A percentile compares a stretch with the other conserved stretches of the same genome.
Evolutionary conservation across 2,329 filamentous ascomycete species (phyloP).

Genomic region (Monilinia fructigena): DNA sequence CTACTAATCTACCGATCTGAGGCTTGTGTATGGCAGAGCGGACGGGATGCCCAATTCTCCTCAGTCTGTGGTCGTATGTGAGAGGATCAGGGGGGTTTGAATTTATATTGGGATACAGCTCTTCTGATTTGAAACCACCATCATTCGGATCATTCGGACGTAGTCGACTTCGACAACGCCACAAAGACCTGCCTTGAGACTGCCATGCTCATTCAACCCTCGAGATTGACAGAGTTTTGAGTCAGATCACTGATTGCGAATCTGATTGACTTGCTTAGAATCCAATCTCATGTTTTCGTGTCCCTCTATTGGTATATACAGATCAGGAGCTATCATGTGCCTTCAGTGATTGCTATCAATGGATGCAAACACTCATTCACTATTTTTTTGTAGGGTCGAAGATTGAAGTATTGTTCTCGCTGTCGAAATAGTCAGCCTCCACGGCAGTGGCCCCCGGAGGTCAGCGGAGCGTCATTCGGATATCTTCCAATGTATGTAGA

Average conservation of each 20-base stretch:
- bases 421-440: no score
- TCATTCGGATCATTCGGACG: no score
- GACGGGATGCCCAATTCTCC: no score
- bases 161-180: no score
- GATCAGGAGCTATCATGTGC: neutral
- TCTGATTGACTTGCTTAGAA: neutral
- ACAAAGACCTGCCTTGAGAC: neutral
- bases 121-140: neutral
- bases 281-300: neutral
- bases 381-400: no score
- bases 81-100: accelerated
- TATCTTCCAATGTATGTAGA: neutral
- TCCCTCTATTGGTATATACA: neutral
- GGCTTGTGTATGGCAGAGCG: no score
- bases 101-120: neutral
- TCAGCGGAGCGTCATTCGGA: no score
- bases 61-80: slow-evolving; percentile 7
- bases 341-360: no score
- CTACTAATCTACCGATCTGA: no score
- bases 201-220: neutral
- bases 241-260: neutral
- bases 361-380: no score
- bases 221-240: neutral
- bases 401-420: no score
- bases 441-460: no score